A percentile compares a stretch with the other conserved stretches of the same genome.
Conservation (phyloP, 345 rosid species). For the Punica granatum region DNA sequence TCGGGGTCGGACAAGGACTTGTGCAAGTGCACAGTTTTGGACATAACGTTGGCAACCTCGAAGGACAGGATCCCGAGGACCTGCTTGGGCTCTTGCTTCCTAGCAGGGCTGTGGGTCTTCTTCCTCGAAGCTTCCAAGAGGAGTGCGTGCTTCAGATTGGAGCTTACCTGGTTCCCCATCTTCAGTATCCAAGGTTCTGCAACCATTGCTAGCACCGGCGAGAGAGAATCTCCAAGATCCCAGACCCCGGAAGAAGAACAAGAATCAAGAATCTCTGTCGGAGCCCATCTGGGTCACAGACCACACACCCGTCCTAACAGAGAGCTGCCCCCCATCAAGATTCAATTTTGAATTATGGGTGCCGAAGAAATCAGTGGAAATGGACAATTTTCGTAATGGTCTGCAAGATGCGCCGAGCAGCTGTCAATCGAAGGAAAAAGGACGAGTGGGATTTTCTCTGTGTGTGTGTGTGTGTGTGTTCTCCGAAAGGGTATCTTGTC, state of each 20-base stretch:
- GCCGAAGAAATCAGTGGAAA: background rate
- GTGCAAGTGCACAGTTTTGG: slow-evolving; percentile 76
- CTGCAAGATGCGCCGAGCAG: background rate
- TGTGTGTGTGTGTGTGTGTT: too few species aligned
- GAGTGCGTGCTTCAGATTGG: slow-evolving; percentile 77
- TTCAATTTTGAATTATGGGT: slow-evolving; percentile 2
- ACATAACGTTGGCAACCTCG: slow-evolving; percentile 86
- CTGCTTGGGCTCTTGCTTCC: slow-evolving; percentile 31
- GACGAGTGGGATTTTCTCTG: background rate
- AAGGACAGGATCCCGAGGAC: slow-evolving; percentile 78
- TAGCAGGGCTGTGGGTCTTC: slow-evolving; percentile 24
- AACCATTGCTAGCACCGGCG: slow-evolving; percentile 47
- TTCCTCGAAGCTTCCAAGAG: slow-evolving; percentile 45
- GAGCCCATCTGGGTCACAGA: background rate
- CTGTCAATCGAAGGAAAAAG: background rate
- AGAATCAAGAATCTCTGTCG: background rate
- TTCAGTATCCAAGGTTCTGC: slow-evolving; percentile 90
- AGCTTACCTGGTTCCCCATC: slow-evolving; percentile 95
- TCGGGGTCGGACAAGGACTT: slow-evolving; percentile 71
- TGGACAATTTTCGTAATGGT: background rate
- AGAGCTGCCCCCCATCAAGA: background rate
- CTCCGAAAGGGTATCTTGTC: background rate
- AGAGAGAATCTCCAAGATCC: slow-evolving; percentile 7
- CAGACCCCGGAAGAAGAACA: background rate
- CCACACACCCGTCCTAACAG: background rate